phyloP scores from a whole-genome alignment of 75 land plant species.

The Pinus tabuliformis region DNA sequence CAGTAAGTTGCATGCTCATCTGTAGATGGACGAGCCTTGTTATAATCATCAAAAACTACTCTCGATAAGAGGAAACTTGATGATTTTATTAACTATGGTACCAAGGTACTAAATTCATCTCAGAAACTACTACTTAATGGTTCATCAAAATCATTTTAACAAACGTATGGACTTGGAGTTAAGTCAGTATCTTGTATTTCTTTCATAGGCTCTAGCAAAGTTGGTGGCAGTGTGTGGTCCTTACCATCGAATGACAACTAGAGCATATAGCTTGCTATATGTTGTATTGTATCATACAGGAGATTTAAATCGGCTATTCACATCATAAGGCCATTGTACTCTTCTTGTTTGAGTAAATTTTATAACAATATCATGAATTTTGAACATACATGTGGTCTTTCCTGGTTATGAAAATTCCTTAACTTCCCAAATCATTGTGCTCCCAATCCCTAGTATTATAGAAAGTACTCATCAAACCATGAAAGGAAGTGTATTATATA shows the following conservation, averaged over 20 bases:
- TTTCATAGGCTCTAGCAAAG: conserved; percentile 81
- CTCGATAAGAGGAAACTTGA: conserved; percentile 97
- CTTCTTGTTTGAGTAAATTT: background rate
- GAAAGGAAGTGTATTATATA: too few relatives aligned
- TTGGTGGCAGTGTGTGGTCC: conserved; percentile 97
- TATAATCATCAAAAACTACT: conserved; percentile 95
- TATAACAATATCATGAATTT: background rate
- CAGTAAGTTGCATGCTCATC: conserved; percentile 99
- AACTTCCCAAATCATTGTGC: too few relatives aligned
- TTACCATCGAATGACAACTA: conserved; percentile 97
- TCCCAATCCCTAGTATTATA: too few relatives aligned
- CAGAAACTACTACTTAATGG: background rate
- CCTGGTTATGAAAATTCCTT: background rate
- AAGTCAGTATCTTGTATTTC: background rate
- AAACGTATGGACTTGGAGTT: background rate
- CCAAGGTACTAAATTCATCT: conserved; percentile 54
- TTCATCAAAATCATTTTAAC: background rate
- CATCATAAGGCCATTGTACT: background rate
- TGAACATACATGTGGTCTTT: background rate
- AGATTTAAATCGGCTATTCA: conserved; percentile 91
- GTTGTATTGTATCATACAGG: conserved; percentile 99
- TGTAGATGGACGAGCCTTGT: conserved; percentile 92
- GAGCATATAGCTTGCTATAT: conserved; percentile 94
- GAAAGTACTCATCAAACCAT: too few relatives aligned
- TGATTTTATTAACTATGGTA: conserved; percentile 94